A percentile compares a stretch with the other conserved stretches of the same genome.
phyloP scores from a whole-genome alignment of 192 early-diverging fungal species.

The Chytriomyces sp. region DNA sequence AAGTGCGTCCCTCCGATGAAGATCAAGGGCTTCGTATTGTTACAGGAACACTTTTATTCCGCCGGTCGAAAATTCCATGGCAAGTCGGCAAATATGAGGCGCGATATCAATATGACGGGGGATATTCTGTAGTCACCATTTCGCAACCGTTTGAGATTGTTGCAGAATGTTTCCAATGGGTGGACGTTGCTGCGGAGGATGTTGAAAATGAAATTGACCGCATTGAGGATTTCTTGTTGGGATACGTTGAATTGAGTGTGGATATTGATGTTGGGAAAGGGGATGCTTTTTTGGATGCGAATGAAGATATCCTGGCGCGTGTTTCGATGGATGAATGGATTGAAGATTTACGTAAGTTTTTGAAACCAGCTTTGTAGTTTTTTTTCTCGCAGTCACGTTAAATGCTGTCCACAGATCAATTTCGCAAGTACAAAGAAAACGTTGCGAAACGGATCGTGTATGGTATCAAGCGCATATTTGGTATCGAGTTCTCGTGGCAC shows the following conservation, averaged over 20 bases:
- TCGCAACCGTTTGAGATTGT: constrained; percentile 82
- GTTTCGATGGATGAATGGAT: constrained; percentile 39
- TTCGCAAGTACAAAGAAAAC: constrained; percentile 43
- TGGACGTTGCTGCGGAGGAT: constrained; percentile 1
- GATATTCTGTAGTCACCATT: constrained; percentile 79
- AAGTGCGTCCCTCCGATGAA: constrained; percentile 2
- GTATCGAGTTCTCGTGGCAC: constrained; percentile 87
- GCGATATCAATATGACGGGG: constrained; percentile 87
- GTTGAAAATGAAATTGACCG: constrained; percentile 20
- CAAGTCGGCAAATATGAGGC: constrained; percentile 87
- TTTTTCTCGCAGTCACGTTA: neutral
- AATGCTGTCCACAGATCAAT: neutral
- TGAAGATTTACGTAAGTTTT: constrained; percentile 35
- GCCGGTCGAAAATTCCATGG: constrained; percentile 78
- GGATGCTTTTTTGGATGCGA: constrained; percentile 22
- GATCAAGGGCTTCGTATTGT: constrained; percentile 43
- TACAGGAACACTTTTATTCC: constrained; percentile 67
- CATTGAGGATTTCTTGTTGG: constrained; percentile 22
- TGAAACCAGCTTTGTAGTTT: neutral
- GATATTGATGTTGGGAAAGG: constrained; percentile 37
- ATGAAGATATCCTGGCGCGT: constrained; percentile 37
- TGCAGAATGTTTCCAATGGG: constrained; percentile 38
- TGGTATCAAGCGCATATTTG: constrained; percentile 80
- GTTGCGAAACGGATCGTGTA: constrained; percentile 73
- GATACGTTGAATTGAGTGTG: constrained; percentile 39